Evolutionary conservation across 148 eudicot genomes (phyloP), one percentile per base, ranked within the genome.

Genomic region (Bassia scoparia): DNA sequence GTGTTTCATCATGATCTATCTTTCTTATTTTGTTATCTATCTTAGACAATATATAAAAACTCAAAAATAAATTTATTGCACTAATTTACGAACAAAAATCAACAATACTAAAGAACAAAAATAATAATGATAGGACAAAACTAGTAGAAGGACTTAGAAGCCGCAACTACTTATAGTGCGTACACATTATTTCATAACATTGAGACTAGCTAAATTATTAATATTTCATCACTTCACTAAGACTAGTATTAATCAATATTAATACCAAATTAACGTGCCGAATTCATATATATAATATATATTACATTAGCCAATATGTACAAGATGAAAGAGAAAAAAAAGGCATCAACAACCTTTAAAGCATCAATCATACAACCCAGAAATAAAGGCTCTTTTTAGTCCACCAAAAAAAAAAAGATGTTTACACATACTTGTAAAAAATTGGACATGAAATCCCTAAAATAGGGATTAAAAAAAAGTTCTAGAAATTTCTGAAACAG

Each of bases 401-500:
- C 56, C 60, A 49, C 18, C 8, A 23, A 50, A 27, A 76, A 13
- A 48, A 62, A 30, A 29, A 16, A 38, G 5, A 38, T 53, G 13
- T 73, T n/a, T n/a, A n/a, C n/a, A n/a, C n/a, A n/a, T n/a, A n/a
- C n/a, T n/a, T n/a, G n/a, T n/a, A n/a, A n/a, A n/a, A n/a, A n/a
- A n/a, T n/a, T n/a, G n/a, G n/a, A n/a, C n/a, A n/a, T n/a, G n/a
- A n/a, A n/a, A n/a, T n/a, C 61, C 74, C 38, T 48, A n/a, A 70
- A 66, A 62, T 77, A 73, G 74, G 33, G 49, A 49, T 71, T 35
- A 68, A 62, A 56, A 16, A 59, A 71, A 79, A 76, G 76, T 69
- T 68, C 62, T 54, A 81, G 81, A 73, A 73, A 79, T 72, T 74
- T 85, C 69, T 76, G 70, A 76, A 81, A 85, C 80, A 77, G 80